A percentile compares a stretch with the other conserved stretches of the same genome.
Conservation (phyloP, 139 green algal genomes). For the Astrephomene gubernaculifera region DNA sequence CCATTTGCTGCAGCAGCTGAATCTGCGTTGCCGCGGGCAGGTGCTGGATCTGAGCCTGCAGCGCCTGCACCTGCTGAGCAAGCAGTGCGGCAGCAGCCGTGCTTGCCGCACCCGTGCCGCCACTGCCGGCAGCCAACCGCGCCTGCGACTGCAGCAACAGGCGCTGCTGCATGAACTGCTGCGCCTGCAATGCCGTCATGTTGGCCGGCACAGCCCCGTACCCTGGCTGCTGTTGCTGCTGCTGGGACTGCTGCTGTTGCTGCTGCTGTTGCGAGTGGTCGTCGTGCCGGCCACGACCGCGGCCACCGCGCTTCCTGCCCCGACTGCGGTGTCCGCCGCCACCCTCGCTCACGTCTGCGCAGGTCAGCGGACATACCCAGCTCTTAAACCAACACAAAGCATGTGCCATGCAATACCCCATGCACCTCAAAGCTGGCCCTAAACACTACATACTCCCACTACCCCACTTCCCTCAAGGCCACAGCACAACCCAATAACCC, state of each 20-base stretch:
- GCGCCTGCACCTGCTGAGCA: too few species aligned
- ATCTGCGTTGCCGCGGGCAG: constrained; percentile 27
- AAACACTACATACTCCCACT: neutral
- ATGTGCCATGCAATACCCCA: neutral
- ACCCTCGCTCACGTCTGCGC: constrained; percentile 21
- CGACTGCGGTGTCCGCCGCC: neutral
- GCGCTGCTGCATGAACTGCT: constrained; percentile 14
- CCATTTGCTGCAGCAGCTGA: constrained; percentile 22
- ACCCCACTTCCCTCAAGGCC: neutral
- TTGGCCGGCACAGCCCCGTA: neutral
- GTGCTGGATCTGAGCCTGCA: constrained; percentile 18
- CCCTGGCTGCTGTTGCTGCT: neutral
- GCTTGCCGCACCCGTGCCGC: neutral
- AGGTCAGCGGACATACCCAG: too few species aligned
- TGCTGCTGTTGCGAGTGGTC: neutral
- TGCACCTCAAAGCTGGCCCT: too few species aligned
- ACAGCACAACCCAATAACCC: neutral
- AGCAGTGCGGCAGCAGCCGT: neutral
- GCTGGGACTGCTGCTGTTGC: neutral
- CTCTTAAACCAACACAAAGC: neutral
- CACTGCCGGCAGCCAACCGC: neutral
- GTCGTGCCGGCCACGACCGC: neutral
- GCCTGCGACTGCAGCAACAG: constrained; percentile 25
- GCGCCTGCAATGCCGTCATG: constrained; percentile 30
- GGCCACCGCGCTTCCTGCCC: constrained; percentile 16